Conservation (phyloP, 2,329 filamentous ascomycete species). For the Geosmithia morbida region DNA sequence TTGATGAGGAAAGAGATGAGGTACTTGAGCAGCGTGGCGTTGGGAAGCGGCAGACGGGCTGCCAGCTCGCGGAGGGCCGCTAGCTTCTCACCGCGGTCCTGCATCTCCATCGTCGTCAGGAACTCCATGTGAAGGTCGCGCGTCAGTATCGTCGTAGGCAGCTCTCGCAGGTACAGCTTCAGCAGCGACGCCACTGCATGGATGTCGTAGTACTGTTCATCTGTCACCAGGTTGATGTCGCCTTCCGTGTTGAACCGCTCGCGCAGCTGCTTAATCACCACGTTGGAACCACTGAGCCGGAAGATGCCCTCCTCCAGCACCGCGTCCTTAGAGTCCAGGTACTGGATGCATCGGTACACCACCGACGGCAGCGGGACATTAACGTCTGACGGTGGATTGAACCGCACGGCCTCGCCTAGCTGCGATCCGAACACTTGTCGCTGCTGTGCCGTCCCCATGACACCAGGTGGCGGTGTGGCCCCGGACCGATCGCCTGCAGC, state of each 20-base stretch:
- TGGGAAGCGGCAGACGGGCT: slow-evolving; percentile 63
- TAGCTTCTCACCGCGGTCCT: slow-evolving; percentile 63
- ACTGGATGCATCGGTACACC: slow-evolving; percentile 90
- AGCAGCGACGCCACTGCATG: slow-evolving; percentile 89
- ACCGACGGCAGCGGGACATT: slow-evolving; percentile 75
- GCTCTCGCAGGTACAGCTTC: slow-evolving; percentile 84
- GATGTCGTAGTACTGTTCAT: slow-evolving; percentile 82
- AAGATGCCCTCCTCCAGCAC: slow-evolving; percentile 88
- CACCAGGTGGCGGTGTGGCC: slow-evolving; percentile 18
- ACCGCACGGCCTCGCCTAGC: slow-evolving; percentile 73
- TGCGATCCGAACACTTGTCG: slow-evolving; percentile 74
- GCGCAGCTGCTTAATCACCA: slow-evolving; percentile 78
- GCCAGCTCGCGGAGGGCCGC: slow-evolving; percentile 63
- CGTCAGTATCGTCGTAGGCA: slow-evolving; percentile 83
- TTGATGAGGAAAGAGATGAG: slow-evolving; percentile 79
- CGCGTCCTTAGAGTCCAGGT: slow-evolving; percentile 71
- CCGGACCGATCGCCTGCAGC: slow-evolving; percentile 33
- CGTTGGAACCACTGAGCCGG: slow-evolving; percentile 89
- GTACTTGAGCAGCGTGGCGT: slow-evolving; percentile 69
- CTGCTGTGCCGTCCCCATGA: slow-evolving; percentile 17
- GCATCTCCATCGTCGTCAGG: slow-evolving; percentile 66
- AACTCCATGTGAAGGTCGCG: slow-evolving; percentile 85
- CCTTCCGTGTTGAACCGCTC: slow-evolving; percentile 91
- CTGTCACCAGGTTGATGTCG: slow-evolving; percentile 73
- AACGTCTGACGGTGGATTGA: slow-evolving; percentile 58